Conservation (phyloP, 1,139 yeast genomes). For the Candida tunisiensis region DNA sequence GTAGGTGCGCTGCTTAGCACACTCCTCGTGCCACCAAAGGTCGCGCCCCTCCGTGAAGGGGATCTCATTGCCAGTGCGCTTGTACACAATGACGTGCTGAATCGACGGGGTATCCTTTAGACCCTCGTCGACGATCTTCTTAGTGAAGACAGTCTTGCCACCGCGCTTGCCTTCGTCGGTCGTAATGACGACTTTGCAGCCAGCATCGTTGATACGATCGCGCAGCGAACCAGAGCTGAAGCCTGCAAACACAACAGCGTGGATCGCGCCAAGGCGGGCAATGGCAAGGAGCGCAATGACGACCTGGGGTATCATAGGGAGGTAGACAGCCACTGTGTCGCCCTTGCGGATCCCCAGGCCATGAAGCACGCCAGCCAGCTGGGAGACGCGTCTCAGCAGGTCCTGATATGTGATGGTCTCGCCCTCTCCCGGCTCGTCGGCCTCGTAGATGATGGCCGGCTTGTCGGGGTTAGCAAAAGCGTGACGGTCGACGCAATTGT, state of each 20-base stretch:
- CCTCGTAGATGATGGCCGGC: slow-evolving; percentile 80
- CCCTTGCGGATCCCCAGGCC: slow-evolving; percentile 86
- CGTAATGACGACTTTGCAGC: slow-evolving; percentile 78
- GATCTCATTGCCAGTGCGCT: slow-evolving; percentile 66
- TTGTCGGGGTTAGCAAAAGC: slow-evolving; percentile 79
- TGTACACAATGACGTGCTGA: slow-evolving; percentile 67
- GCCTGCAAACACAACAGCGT: slow-evolving; percentile 94
- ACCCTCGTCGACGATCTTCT: slow-evolving; percentile 91
- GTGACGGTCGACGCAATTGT: slow-evolving; percentile 94
- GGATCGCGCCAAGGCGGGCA: slow-evolving; percentile 90
- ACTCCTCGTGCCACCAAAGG: slow-evolving; percentile 85
- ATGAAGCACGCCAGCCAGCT: slow-evolving; percentile 73
- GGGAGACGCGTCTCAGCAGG: slow-evolving; percentile 71
- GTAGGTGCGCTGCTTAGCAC: slow-evolving; percentile 67
- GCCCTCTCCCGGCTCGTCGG: slow-evolving; percentile 70
- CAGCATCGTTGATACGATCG: slow-evolving; percentile 84
- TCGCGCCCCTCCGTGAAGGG: slow-evolving; percentile 74
- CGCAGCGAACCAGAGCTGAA: slow-evolving; percentile 86
- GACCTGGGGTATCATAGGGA: slow-evolving; percentile 97
- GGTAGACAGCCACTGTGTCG: slow-evolving; percentile 89
- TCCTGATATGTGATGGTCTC: slow-evolving; percentile 69
- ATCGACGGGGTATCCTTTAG: slow-evolving; percentile 63
- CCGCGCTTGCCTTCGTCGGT: slow-evolving; percentile 97
- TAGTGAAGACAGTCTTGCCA: slow-evolving; percentile 80
- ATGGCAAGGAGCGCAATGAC: slow-evolving; percentile 88